A percentile compares a stretch with the other conserved stretches of the same genome.
Conservation (phyloP, 305 asterid genomes). For the Petunia hybrid region DNA sequence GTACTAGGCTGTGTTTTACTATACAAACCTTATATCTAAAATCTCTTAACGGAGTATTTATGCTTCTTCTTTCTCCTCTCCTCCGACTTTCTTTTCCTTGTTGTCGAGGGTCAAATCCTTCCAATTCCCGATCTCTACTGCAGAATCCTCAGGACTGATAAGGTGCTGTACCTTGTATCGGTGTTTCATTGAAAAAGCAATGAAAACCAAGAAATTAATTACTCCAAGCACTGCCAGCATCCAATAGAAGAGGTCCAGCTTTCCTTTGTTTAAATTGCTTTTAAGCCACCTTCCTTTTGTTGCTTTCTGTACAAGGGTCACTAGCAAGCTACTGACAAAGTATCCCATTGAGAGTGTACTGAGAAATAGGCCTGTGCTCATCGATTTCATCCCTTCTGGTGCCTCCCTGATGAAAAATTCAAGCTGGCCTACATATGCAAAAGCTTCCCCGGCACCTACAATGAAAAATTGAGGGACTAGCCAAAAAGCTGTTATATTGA, state of each 20-base stretch:
- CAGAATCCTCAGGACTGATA: slow-evolving; percentile 36
- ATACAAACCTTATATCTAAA: not conserved
- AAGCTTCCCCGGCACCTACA: slow-evolving; percentile 90
- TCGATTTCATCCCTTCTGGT: slow-evolving; percentile 88
- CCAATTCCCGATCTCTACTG: slow-evolving; percentile 45
- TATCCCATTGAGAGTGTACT: slow-evolving; percentile 84
- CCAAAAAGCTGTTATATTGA: slow-evolving; percentile 75
- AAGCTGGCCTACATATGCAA: slow-evolving; percentile 86
- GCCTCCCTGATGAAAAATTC: slow-evolving; percentile 89
- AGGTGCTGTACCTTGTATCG: slow-evolving; percentile 68
- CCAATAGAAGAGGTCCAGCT: slow-evolving; percentile 77
- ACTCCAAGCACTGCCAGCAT: slow-evolving; percentile 75
- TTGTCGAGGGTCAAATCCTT: slow-evolving; percentile 33
- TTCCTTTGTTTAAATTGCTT: slow-evolving; percentile 65
- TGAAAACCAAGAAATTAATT: slow-evolving; percentile 58
- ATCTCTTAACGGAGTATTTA: not conserved
- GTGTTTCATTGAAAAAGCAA: slow-evolving; percentile 66
- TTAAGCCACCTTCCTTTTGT: slow-evolving; percentile 62
- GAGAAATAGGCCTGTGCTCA: slow-evolving; percentile 82
- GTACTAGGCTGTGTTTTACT: not conserved
- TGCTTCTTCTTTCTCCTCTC: slow-evolving; percentile 22
- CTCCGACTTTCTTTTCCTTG: slow-evolving; percentile 20
- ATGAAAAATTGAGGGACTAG: slow-evolving; percentile 79
- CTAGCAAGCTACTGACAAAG: slow-evolving; percentile 81
- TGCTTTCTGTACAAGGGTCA: slow-evolving; percentile 58